A percentile compares a stretch with the other conserved stretches of the same genome.
Conservation (phyloP, 73 alveolate genomes). For the Symbiodinium pilosum region DNA sequence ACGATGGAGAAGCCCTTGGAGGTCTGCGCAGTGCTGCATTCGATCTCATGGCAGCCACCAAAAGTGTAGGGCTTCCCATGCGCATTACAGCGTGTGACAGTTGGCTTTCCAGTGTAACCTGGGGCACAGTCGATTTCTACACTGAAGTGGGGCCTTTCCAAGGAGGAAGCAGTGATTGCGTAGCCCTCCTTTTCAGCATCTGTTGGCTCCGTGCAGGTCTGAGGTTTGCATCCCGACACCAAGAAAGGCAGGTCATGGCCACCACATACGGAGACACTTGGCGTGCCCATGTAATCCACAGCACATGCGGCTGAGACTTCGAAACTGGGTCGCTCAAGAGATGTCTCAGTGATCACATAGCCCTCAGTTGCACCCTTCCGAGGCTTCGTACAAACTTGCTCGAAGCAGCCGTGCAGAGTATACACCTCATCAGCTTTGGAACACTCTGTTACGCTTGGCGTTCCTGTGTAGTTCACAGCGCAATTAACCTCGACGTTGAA, state of each 20-base stretch:
- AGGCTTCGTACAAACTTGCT: constrained; percentile 40
- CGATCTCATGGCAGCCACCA: constrained; percentile 9
- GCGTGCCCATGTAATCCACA: not conserved
- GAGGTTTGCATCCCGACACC: constrained; percentile 49
- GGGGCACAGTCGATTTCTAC: not conserved
- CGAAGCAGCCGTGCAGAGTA: constrained; percentile 47
- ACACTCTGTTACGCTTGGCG: not conserved
- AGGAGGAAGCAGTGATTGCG: not conserved
- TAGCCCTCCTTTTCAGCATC: constrained; percentile 47
- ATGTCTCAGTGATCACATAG: constrained; percentile 48
- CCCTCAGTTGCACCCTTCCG: constrained; percentile 1
- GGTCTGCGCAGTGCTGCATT: not conserved
- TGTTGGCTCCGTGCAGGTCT: constrained; percentile 56
- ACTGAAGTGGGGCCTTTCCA: constrained; percentile 11
- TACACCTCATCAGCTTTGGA: constrained; percentile 34
- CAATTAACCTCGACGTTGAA: constrained; percentile 30
- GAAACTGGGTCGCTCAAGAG: constrained; percentile 78
- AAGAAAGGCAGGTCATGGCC: constrained; percentile 18
- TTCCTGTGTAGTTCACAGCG: not conserved
- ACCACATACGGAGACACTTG: constrained; percentile 16
- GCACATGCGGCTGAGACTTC: constrained; percentile 43
- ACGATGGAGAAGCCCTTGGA: not conserved
- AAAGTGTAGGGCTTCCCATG: constrained; percentile 18
- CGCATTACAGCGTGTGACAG: not conserved
- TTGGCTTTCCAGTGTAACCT: not conserved